Conservation (phyloP, 257 asterid species). For the Fraxinus cuspidata region DNA sequence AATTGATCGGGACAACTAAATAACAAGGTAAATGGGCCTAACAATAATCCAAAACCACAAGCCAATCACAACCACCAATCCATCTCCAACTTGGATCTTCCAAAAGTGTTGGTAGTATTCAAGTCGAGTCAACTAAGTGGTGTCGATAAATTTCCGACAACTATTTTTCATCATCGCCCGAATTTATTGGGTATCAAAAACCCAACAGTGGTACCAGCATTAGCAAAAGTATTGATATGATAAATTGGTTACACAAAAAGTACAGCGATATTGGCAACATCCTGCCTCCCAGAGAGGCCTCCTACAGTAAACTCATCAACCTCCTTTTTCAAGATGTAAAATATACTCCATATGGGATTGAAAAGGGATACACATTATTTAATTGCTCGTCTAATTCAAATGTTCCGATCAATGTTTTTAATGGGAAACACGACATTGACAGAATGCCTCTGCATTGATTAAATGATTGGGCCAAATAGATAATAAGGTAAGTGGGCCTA, state of each 20-base stretch:
- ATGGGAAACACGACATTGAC: background rate
- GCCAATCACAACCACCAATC: too few species aligned
- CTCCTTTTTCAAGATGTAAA: slow-evolving; percentile 27
- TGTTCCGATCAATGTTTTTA: slow-evolving; percentile 23
- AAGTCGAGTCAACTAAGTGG: too few species aligned
- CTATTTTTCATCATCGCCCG: too few species aligned
- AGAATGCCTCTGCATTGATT: slow-evolving; percentile 13
- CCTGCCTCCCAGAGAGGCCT: slow-evolving; percentile 35
- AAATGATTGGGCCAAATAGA: too few species aligned
- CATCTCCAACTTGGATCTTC: too few species aligned
- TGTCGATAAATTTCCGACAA: too few species aligned
- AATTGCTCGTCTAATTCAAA: slow-evolving; percentile 34
- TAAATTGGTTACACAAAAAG: slow-evolving; percentile 31
- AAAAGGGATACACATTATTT: slow-evolving; percentile 29
- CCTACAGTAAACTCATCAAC: slow-evolving; percentile 17
- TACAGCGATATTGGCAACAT: slow-evolving; percentile 28
- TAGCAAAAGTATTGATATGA: slow-evolving; percentile 28
- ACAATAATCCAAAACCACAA: too few species aligned
- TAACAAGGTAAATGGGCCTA: too few species aligned
- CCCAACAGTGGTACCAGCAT: slow-evolving; percentile 20
- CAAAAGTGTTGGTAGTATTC: too few species aligned
- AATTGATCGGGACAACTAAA: too few species aligned
- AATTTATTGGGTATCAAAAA: too few species aligned
- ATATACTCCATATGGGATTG: slow-evolving; percentile 21
- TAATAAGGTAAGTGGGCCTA: too few species aligned